Base-by-base conservation (phyloP, 2,329 filamentous ascomycete genomes). In the Aspergillus intermedius region DNA sequence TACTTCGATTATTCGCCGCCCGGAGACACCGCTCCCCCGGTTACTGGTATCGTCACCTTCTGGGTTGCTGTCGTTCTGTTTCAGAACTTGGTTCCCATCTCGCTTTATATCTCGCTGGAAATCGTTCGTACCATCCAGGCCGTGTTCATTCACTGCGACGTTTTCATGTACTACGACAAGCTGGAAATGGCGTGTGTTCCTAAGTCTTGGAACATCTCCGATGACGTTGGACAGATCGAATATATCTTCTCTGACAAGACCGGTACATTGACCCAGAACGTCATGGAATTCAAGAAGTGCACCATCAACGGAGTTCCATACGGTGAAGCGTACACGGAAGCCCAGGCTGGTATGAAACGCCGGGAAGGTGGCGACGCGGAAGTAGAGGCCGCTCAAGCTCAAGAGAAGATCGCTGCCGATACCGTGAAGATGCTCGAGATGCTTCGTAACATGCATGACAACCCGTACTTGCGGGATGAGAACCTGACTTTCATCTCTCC, bases 241-340 rank as follows among this genome's bases (percentile, higher is more conserved):
- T 98, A 97, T 74, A 95, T 98, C 57, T 98, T 98, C 70, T 96
- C 88, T 0, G 88, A 95, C 76, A 95, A 95, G 72, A 95, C 88
- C 0, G 88, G 88, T 50, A 95, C 88, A 2, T 73, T 95, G 55
- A 95, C 88, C 0, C 88, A 94, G 62, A 95, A 95, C 65, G 87
- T 94, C 46, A 95, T 95, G 93, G 94, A 98, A 68, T 98, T 97
- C 80, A 98, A 97, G 70, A 98, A 98, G 70, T 90, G 87, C 48
- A 95, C 91, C 0, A 85, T 98, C 70, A 97, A 97, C 61, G 91
- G 91, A n/a, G 81, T 93, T 51, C 84, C 91, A 0, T 98, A 98
- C 58, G 93, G 94, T 53, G 93, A 98, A 72, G 93, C 93, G 0
- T 98, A 96, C 63, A 98, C 94, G 0, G 93, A 98, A 69, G 93